Percentiles rank a stretch among this genome's conserved stretches.
phyloP scores from a whole-genome alignment of 2,329 filamentous ascomycete species.

The Berkeleyomyces basicola region DNA sequence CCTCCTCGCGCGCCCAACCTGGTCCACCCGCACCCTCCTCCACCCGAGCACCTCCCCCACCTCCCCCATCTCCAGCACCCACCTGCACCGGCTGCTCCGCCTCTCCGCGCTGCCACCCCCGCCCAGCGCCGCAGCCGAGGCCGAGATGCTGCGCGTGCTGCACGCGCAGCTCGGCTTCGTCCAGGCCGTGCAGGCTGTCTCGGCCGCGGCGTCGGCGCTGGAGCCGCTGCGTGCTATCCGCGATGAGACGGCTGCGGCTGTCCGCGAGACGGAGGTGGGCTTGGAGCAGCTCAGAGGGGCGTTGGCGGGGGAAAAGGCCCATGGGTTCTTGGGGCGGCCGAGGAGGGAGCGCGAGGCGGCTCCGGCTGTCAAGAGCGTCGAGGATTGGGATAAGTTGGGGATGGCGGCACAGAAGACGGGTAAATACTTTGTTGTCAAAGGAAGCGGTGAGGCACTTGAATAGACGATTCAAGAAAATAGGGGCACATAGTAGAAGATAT shows the following conservation, averaged over 20 bases:
- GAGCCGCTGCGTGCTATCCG: constrained; percentile 62
- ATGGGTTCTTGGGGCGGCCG: constrained; percentile 37
- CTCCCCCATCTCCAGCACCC: constrained; percentile 39
- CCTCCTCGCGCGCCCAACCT: constrained; percentile 56
- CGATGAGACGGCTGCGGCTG: constrained; percentile 56
- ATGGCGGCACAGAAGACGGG: constrained; percentile 50
- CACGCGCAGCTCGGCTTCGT: constrained; percentile 80
- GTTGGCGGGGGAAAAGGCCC: constrained; percentile 41
- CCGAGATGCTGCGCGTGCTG: constrained; percentile 55
- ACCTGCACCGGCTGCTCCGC: constrained; percentile 70
- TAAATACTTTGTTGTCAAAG: constrained; percentile 63
- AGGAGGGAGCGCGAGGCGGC: neutral
- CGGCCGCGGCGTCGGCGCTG: constrained; percentile 53
- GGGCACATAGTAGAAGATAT: neutral
- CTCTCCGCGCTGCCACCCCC: constrained; percentile 77
- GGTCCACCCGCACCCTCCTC: constrained; percentile 68
- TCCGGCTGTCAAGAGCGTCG: constrained; percentile 19
- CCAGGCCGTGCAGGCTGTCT: constrained; percentile 52
- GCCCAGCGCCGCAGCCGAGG: constrained; percentile 42
- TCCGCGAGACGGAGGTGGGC: constrained; percentile 41
- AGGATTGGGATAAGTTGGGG: constrained; percentile 55
- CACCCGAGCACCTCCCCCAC: constrained; percentile 17
- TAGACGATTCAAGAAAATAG: neutral
- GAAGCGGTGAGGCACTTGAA: constrained; percentile 27
- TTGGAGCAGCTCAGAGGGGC: constrained; percentile 39